A percentile compares a stretch with the other conserved stretches of the same genome.
Conservation (phyloP, 345 rosid species). For the Populus simonii region DNA sequence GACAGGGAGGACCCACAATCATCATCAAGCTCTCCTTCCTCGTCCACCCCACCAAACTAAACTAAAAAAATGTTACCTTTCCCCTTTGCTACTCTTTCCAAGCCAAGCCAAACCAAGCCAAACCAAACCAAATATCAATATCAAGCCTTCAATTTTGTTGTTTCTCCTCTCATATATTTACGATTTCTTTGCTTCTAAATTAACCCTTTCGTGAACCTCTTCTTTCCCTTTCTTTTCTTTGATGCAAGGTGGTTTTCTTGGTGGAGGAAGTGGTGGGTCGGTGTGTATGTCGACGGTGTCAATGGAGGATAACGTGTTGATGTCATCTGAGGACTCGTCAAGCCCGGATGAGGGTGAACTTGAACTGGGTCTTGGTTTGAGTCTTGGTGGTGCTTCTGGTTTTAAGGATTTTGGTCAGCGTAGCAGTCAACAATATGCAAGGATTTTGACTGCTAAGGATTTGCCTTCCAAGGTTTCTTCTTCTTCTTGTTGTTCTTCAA, state of each 20-base stretch:
- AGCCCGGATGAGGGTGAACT: conserved; percentile 55
- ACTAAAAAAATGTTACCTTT: neutral
- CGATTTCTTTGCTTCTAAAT: neutral
- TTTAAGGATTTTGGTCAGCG: conserved; percentile 22
- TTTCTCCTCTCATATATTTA: neutral
- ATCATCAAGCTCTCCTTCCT: conserved; percentile 16
- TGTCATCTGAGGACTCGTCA: conserved; percentile 79
- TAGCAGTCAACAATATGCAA: conserved; percentile 25
- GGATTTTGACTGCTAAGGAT: conserved; percentile 56
- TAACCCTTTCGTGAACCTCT: neutral
- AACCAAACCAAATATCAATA: neutral
- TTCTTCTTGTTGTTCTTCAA: conserved; percentile 33
- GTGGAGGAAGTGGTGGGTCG: conserved; percentile 37
- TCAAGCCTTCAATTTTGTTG: neutral
- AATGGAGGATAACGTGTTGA: conserved; percentile 31
- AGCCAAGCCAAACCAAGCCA: neutral
- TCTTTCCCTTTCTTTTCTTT: neutral
- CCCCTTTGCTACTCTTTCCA: conserved; percentile 7
- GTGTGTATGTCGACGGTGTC: conserved; percentile 56
- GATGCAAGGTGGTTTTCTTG: conserved; percentile 24
- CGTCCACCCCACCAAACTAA: conserved; percentile 13
- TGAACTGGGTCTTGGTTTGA: conserved; percentile 62
- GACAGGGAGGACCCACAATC: conserved; percentile 41
- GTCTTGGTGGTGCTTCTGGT: conserved; percentile 35
- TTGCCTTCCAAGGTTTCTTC: conserved; percentile 37